Evolutionary conservation across 345 rosid species (phyloP).

Genomic region (Euphorbia pulcherrima): DNA sequence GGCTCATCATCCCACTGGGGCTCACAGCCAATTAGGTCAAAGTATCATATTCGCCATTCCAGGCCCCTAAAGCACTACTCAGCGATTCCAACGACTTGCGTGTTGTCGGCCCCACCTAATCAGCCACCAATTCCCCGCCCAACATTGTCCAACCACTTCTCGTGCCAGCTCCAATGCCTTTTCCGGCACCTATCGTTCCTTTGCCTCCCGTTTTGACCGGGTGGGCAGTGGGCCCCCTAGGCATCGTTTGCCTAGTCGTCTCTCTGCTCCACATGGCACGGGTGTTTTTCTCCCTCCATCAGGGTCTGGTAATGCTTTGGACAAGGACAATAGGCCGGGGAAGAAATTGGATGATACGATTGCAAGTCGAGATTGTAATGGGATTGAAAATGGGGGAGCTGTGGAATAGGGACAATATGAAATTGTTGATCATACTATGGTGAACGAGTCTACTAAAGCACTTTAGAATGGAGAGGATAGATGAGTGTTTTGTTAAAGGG

Average conservation of each 20-base stretch:
- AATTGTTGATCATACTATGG: conserved; percentile 18
- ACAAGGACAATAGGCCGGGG: conserved; percentile 28
- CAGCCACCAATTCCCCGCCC: conserved; percentile 51
- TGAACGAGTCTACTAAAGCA: conserved; percentile 28
- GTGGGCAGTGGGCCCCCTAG: conserved; percentile 64
- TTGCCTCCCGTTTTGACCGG: conserved; percentile 50
- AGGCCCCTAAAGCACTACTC: conserved; percentile 55
- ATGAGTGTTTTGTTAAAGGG: conserved; percentile 5
- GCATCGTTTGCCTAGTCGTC: conserved; percentile 59
- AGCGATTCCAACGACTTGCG: conserved; percentile 40
- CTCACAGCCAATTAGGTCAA: conserved; percentile 50
- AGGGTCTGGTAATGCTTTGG: conserved; percentile 44
- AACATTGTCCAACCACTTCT: conserved; percentile 52
- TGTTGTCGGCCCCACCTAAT: conserved; percentile 49
- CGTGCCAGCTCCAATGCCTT: conserved; percentile 53
- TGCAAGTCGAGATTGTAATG: conserved; percentile 38
- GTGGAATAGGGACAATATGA: conserved; percentile 28
- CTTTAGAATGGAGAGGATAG: conserved; percentile 29
- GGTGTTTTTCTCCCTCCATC: conserved; percentile 94
- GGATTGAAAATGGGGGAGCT: conserved; percentile 27
- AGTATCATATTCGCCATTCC: conserved; percentile 47
- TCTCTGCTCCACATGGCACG: conserved; percentile 56
- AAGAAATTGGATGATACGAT: conserved; percentile 25
- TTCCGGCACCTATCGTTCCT: conserved; percentile 52
- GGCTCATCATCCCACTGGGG: conserved; percentile 54